Evolutionary conservation across 148 eudicot genomes (phyloP).

Genomic region (Dianthus caryophyllus): DNA sequence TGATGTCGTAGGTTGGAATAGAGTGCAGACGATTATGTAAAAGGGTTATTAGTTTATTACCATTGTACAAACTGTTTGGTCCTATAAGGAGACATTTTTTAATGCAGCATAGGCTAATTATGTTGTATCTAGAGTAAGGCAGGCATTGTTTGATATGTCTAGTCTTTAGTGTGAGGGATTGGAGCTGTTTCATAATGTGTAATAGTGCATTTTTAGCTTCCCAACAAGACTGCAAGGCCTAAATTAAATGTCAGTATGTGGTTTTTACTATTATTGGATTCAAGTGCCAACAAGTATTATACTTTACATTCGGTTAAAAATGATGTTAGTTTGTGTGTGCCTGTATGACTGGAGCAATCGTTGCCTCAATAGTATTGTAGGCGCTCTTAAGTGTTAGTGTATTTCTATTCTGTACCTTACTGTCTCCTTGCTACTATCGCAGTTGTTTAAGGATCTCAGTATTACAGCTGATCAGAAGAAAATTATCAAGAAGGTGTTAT

Average conservation of each 20-base stretch:
- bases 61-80: background rate
- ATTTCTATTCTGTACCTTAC: conserved; percentile 1
- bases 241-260: background rate
- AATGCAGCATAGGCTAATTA: background rate
- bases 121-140: background rate
- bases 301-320: background rate
- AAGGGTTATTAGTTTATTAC: background rate
- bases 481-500: conserved; percentile 65
- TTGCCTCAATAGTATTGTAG: background rate
- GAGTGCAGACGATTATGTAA: background rate
- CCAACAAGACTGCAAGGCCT: background rate
- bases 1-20: background rate
- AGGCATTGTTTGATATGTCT: background rate
- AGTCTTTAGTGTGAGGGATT: background rate
- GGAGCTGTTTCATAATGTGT: background rate
- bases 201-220: conserved; percentile 5
- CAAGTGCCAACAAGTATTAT: background rate
- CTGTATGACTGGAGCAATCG: background rate
- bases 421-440: conserved; percentile 23
- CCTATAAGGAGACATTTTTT: background rate
- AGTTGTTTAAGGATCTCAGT: conserved; percentile 76
- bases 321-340: background rate
- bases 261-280: background rate
- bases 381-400: background rate
- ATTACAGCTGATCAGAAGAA: conserved; percentile 82